Base-by-base conservation (phyloP, 768 basidiomycete species). In the Trametes cinnabarina region DNA sequence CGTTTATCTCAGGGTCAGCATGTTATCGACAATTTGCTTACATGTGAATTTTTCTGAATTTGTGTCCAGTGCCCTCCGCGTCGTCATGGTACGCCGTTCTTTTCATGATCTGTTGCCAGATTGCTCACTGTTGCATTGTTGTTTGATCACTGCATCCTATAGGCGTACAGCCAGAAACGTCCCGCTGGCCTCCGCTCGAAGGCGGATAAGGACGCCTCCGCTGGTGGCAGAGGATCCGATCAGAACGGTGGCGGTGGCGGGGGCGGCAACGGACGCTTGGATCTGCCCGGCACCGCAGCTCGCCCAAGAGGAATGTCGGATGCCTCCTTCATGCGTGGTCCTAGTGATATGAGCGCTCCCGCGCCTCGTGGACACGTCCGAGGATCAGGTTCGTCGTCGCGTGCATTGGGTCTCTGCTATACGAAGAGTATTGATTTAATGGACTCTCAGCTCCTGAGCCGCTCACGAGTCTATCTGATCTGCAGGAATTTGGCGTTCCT, bases 91-190 rank as follows among this genome's bases (percentile, higher is more conserved):
- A 72, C 68, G 78, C 55, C 49, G 48, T 22, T n/a, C 32, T 43
- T 55, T 49, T 58, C 58, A 39, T 12, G 43, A 30, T 52, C 47
- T 14, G 44, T 32, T 44, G 35, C 48, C 17, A n/a, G 43, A n/a
- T 47, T 42, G 30, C 50, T 57, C 48, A 20, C 23, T 53, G 50
- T 54, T 61, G 41, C 67, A 65, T 41, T 40, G 30, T 48, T 57
- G 35, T 55, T 51, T 52, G 49, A 2, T 30, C 14, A n/a, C 23
- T 14, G 44, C 42, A 23, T 32, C 68, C 63, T 64, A 7, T 64
- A 92, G 90, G 84, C 87, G 12, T 92, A 90, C 70, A 90, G 87
- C 23, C 87, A 90, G 74, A 88, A 83, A 70, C 82, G 87, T 58
- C 83, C 85, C n/a, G 75, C 81, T 3, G 73, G 59, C 17, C 64